phyloP scores from a whole-genome alignment of 345 rosid genomes.

The Fremontodendron californicum region DNA sequence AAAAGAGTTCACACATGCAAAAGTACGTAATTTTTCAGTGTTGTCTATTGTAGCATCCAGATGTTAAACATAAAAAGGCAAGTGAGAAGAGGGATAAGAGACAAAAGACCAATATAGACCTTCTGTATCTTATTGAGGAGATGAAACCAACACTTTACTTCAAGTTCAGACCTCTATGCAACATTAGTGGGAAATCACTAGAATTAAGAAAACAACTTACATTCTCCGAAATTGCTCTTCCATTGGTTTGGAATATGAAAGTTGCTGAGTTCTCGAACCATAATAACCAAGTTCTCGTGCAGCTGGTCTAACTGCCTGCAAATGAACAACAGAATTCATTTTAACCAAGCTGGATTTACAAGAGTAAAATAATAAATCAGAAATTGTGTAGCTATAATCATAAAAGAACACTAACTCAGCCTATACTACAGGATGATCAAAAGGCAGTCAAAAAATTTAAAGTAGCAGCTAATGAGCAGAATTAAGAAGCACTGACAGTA shows the following conservation, averaged over 20 bases:
- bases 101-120: not conserved
- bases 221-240: slow-evolving; percentile 55
- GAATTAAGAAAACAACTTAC: slow-evolving; percentile 40
- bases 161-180: not conserved
- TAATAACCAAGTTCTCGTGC: slow-evolving; percentile 37
- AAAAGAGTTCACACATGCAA: not conserved
- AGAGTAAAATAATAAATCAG: slow-evolving; percentile 4
- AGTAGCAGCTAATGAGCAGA: not conserved
- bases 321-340: slow-evolving; percentile 2
- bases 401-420: not conserved
- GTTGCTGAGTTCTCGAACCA: slow-evolving; percentile 45
- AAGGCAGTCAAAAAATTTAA: not conserved
- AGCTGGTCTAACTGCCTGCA: slow-evolving; percentile 53
- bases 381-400: not conserved
- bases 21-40: not conserved
- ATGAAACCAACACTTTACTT: not conserved
- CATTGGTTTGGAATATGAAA: slow-evolving; percentile 37
- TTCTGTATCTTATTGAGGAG: not conserved
- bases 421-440: not conserved
- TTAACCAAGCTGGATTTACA: not conserved
- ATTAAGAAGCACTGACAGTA: slow-evolving; percentile 26
- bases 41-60: slow-evolving; percentile 2
- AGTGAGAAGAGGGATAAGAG: not conserved
- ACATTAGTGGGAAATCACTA: not conserved
- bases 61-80: not conserved